A percentile compares a stretch with the other conserved stretches of the same genome.
Evolutionary conservation across 2,329 filamentous ascomycete genomes (phyloP).

Genomic region (Ophioceras dolichostomum): DNA sequence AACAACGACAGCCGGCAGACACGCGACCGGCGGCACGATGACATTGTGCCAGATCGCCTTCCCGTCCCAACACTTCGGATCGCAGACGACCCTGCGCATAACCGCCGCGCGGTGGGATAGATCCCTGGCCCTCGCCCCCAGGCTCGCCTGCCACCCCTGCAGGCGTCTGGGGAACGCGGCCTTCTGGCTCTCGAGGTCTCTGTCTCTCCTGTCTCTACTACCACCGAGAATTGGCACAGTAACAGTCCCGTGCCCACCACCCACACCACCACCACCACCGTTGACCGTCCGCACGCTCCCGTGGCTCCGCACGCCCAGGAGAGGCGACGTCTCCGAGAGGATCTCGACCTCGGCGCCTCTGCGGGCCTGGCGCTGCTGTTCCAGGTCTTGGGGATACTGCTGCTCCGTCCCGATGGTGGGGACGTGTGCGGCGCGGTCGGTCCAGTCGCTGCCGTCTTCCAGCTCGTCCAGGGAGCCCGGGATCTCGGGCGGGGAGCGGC

Average conservation of each 20-base stretch:
- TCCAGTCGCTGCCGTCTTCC: too few relatives aligned
- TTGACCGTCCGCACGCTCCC: constrained; percentile 15
- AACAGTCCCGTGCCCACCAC: too few relatives aligned
- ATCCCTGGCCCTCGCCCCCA: too few relatives aligned
- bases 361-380: not conserved
- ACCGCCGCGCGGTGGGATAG: too few relatives aligned
- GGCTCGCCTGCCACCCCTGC: too few relatives aligned
- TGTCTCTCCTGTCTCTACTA: too few relatives aligned
- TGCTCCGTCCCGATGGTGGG: not conserved
- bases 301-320: constrained; percentile 24
- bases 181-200: constrained; percentile 44
- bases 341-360: constrained; percentile 6
- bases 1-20: constrained; percentile 76
- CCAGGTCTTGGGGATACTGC: not conserved
- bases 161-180: not conserved
- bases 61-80: constrained; percentile 62
- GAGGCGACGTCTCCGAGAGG: constrained; percentile 30
- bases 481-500: constrained; percentile 28
- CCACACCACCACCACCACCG: too few relatives aligned
- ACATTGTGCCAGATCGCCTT: constrained; percentile 50
- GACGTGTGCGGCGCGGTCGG: too few relatives aligned
- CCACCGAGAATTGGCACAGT: too few relatives aligned
- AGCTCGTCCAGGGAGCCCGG: constrained; percentile 13
- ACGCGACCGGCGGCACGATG: constrained; percentile 55
- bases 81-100: constrained; percentile 27